Conservation (phyloP, 2,329 filamentous ascomycete species). For the Echinosphaeria canescens region DNA sequence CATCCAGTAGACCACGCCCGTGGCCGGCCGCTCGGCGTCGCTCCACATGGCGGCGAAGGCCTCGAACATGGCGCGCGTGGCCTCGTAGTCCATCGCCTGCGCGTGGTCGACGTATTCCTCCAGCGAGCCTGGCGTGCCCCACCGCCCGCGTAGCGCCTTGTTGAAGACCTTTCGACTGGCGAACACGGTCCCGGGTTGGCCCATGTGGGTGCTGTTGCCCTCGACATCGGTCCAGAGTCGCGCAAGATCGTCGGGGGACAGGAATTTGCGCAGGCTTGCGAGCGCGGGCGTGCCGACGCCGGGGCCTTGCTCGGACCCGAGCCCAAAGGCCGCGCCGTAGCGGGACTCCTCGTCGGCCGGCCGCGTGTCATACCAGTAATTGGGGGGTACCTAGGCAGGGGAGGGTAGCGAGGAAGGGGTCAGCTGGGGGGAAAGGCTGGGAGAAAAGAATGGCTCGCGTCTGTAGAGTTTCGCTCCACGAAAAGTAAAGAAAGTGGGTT, state of each 20-base stretch:
- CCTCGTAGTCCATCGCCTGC: constrained; percentile 43
- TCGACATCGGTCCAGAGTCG: constrained; percentile 32
- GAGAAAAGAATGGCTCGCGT: no score
- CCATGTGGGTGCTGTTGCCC: constrained; percentile 36
- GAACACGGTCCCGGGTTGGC: constrained; percentile 28
- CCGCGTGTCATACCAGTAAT: constrained; percentile 34
- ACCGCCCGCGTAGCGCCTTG: constrained; percentile 24
- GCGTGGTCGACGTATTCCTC: constrained; percentile 36
- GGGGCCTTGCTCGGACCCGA: constrained; percentile 38
- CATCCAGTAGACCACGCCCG: constrained; percentile 46
- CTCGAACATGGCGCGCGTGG: constrained; percentile 35
- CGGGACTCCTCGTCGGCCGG: constrained; percentile 14
- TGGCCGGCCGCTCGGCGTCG: constrained; percentile 25
- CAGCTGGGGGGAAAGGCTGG: no score
- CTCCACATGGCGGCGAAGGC: constrained; percentile 29
- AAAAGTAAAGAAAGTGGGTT: no score
- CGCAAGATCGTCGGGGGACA: constrained; percentile 24
- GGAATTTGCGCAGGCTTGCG: constrained; percentile 27
- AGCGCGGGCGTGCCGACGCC: constrained; percentile 40
- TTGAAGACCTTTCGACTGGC: constrained; percentile 35
- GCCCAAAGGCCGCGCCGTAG: constrained; percentile 36
- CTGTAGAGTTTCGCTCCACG: no score
- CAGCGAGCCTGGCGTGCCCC: constrained; percentile 25
- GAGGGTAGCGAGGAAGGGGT: no score
- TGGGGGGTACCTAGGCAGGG: no score